A percentile compares a stretch with the other conserved stretches of the same genome.
Conservation (phyloP, 805 yeast genomes). For the Candida andamanensis region DNA sequence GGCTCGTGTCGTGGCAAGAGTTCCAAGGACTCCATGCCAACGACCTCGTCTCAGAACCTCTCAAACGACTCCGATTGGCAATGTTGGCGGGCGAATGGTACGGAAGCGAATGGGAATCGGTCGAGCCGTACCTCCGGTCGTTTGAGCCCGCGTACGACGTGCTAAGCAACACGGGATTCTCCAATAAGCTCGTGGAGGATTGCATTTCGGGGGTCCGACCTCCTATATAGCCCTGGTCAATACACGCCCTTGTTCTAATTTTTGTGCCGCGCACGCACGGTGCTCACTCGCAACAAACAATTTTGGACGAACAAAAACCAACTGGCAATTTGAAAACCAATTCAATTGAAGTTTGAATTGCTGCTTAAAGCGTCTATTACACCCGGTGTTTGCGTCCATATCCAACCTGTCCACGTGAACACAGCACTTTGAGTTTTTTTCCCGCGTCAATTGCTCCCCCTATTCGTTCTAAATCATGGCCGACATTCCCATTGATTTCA, state of each 20-base stretch:
- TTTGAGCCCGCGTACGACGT: constrained; percentile 16
- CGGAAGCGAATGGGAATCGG: constrained; percentile 36
- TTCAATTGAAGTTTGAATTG: too few relatives aligned
- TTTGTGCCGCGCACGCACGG: neutral
- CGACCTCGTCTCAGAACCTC: constrained; percentile 8
- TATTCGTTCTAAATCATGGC: constrained; percentile 5
- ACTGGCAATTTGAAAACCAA: too few relatives aligned
- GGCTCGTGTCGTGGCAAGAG: constrained; percentile 40
- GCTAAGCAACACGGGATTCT: constrained; percentile 27
- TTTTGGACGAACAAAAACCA: too few relatives aligned
- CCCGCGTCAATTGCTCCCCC: too few relatives aligned
- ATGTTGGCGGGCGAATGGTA: constrained; percentile 41
- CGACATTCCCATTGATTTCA: constrained; percentile 94
- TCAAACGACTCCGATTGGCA: constrained; percentile 21
- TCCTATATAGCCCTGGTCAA: constrained; percentile 23
- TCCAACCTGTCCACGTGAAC: too few relatives aligned
- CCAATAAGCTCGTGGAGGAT: constrained; percentile 34
- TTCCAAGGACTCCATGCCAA: constrained; percentile 4
- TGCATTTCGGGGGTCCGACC: constrained; percentile 29
- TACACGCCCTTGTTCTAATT: neutral
- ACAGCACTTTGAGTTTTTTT: too few relatives aligned
- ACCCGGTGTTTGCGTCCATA: too few relatives aligned
- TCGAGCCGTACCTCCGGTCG: constrained; percentile 21
- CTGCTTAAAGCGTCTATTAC: too few relatives aligned
- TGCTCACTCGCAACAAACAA: neutral